These are phyloP conservation scores for Exutisphaerella laricina DNA, from an alignment of 2,329 filamentous ascomycete genomes.

Conservation along the genomic window DNA sequence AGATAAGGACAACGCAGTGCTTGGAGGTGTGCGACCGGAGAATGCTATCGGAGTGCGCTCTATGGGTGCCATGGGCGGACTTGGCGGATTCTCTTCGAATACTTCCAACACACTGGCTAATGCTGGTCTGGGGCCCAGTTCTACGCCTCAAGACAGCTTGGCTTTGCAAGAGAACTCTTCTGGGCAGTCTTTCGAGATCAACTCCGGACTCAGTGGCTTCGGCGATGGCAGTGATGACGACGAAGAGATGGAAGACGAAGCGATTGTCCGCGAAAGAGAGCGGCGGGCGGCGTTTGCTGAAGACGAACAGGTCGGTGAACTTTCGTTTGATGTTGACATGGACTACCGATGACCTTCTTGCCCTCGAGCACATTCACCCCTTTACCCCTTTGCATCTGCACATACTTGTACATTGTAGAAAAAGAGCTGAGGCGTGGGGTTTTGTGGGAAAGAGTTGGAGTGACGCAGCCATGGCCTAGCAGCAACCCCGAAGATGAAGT, in stretches of 20 bases:
- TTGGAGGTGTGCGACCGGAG: constrained; percentile 89
- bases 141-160: constrained; percentile 29
- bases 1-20: constrained; percentile 95
- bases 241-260: constrained; percentile 71
- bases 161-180: constrained; percentile 32
- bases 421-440: too few relatives aligned
- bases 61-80: constrained; percentile 30
- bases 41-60: constrained; percentile 72
- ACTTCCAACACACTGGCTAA: constrained; percentile 61
- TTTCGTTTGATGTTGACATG: constrained; percentile 59
- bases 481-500: constrained; percentile 5
- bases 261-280: constrained; percentile 17
- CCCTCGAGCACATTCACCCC: constrained; percentile 5
- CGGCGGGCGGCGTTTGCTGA: constrained; percentile 38
- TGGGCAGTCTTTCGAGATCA: constrained; percentile 32
- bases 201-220: constrained; percentile 65
- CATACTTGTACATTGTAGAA: constrained; percentile 10
- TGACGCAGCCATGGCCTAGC: constrained; percentile 5
- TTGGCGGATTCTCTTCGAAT: constrained; percentile 47
- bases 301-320: constrained; percentile 62
- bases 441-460: neutral
- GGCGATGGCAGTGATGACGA: constrained; percentile 96
- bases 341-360: constrained; percentile 47
- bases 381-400: constrained; percentile 5
- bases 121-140: constrained; percentile 59